Conservation (phyloP, 345 rosid species). For the Camelina sativa region DNA sequence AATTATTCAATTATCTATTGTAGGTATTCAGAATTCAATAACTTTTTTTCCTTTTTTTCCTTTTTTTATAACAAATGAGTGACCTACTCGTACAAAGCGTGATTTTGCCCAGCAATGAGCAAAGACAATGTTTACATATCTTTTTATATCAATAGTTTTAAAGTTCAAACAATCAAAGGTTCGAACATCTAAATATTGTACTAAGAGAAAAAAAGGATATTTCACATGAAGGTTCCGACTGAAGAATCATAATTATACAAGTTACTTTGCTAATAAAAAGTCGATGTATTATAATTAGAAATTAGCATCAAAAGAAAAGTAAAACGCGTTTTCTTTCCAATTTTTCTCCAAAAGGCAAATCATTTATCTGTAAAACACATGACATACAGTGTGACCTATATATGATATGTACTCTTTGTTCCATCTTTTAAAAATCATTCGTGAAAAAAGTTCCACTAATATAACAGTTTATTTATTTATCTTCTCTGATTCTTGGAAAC, state of each 20-base stretch:
- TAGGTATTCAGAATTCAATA: not conserved
- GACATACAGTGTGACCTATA: constrained; percentile 19
- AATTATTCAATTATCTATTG: not conserved
- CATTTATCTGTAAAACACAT: constrained; percentile 24
- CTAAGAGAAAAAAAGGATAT: not conserved
- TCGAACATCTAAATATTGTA: not conserved
- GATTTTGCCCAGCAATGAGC: not conserved
- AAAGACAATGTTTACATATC: too few relatives aligned
- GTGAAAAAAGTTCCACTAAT: not conserved
- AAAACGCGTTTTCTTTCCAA: constrained; percentile 22
- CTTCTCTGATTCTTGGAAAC: constrained; percentile 5
- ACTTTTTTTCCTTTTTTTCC: too few relatives aligned
- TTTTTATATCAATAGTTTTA: not conserved
- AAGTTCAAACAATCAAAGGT: not conserved
- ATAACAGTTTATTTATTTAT: not conserved
- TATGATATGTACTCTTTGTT: too few relatives aligned
- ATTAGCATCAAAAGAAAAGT: constrained; percentile 3
- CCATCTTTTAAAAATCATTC: too few relatives aligned
- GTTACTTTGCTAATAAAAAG: constrained; percentile 1
- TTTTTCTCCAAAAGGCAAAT: not conserved
- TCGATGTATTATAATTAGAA: constrained; percentile 14
- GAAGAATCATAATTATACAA: not conserved
- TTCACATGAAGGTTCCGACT: too few relatives aligned
- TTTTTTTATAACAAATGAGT: not conserved
- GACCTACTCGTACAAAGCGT: not conserved